Conservation (phyloP, 257 asterid species). For the Salvia splendens region DNA sequence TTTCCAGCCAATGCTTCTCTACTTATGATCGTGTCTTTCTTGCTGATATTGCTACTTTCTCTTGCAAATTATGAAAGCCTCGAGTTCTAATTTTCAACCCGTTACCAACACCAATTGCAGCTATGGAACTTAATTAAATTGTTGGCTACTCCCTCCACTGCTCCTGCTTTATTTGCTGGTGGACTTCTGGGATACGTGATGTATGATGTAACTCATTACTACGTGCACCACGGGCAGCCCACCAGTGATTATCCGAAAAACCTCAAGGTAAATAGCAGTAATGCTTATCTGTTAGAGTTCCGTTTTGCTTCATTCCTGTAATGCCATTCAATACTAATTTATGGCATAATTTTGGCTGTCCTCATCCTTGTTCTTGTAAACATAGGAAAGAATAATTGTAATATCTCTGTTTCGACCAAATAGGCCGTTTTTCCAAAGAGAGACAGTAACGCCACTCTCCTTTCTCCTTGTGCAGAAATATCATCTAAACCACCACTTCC, state of each 20-base stretch:
- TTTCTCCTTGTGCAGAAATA: slow-evolving; percentile 58
- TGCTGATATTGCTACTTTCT: neutral
- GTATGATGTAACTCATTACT: slow-evolving; percentile 90
- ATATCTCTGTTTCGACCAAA: too few species aligned
- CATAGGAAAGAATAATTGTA: too few species aligned
- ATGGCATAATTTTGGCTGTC: too few species aligned
- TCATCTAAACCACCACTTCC: slow-evolving; percentile 91
- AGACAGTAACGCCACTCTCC: slow-evolving; percentile 7
- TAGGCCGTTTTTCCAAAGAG: too few species aligned
- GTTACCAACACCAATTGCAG: slow-evolving; percentile 43
- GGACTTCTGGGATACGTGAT: slow-evolving; percentile 81
- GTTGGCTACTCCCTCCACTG: slow-evolving; percentile 53
- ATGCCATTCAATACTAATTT: too few species aligned
- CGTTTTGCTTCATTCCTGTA: too few species aligned
- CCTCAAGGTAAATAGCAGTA: slow-evolving; percentile 67
- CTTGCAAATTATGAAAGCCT: neutral
- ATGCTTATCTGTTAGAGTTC: too few species aligned
- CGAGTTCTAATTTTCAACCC: neutral
- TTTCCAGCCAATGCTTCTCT: neutral
- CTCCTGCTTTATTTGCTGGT: slow-evolving; percentile 85
- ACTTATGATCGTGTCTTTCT: neutral
- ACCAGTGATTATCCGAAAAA: slow-evolving; percentile 49
- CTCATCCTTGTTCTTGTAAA: too few species aligned
- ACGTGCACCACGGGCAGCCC: slow-evolving; percentile 89
- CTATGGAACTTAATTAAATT: slow-evolving; percentile 60